Evolutionary conservation across 768 basidiomycete genomes (phyloP), one percentile per base, ranked within the genome.

Genomic region (Rhizopogon vulgaris): DNA sequence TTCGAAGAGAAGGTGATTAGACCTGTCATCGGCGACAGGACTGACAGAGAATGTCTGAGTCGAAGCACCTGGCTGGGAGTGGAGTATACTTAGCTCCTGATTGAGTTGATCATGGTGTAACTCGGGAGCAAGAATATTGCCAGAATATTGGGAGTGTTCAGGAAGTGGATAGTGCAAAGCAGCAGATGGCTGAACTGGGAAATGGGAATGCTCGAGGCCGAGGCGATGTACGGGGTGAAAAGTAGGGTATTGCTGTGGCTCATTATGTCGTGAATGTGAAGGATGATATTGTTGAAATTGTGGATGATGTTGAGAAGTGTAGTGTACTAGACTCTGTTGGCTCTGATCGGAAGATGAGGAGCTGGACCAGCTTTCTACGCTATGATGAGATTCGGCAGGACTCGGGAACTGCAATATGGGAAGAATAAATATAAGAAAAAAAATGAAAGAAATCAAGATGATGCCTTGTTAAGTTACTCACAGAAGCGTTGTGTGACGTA

Each of bases 321-420:
- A 58, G 32, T 2, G 4, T 28, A 7, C 36, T 14, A 48, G 18
- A 43, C 52, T 18, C 14, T 41, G 60, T 12, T 52, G 58, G 10
- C 39, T 51, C 10, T 52, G 41, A 30, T 56, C 36, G 4, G 68
- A 62, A 0, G 65, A 58, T 3, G 65, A 61, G 0, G 62, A 56
- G 14, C 54, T 48, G 37, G 65, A 65, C 63, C 67, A 65, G 30
- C 64, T 64, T 2, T 65, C 61, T 3, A 46, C 17, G 22, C 63
- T 67, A 36, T 58, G 50, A 12, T 60, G 58, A 0, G 66, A 63
- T 0, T 59, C 65, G 0, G 57, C 54, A 14, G 68, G 65, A 43
- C 63, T 66, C 9, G 55, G 43, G 38, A 62, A 59, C 47, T 54
- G 58, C 54, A 59, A 27, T n/a, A n/a, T 34, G 48, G 45, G 34